Conservation (phyloP, 495 filamentous ascomycete genomes). For the Podospora didyma region DNA sequence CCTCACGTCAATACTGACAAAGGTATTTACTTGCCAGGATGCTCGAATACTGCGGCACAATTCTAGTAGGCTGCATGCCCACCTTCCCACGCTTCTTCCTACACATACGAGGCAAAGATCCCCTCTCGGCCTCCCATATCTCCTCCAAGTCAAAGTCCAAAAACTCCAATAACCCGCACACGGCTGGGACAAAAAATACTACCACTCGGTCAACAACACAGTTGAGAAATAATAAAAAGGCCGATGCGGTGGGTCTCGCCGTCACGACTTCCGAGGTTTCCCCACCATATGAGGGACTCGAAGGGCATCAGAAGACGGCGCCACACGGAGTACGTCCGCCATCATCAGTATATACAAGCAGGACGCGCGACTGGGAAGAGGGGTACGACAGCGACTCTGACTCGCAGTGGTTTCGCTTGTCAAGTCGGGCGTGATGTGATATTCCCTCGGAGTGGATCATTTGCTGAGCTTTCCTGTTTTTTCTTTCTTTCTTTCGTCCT, state of each 20-base stretch:
- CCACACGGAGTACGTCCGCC: no score
- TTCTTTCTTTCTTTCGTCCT: neutral
- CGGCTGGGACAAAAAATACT: neutral
- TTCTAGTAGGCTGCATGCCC: constrained; percentile 30
- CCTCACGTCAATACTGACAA: neutral
- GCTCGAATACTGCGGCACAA: constrained; percentile 30
- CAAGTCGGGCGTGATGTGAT: neutral
- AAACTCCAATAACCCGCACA: neutral
- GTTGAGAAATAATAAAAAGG: neutral
- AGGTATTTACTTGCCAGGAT: constrained; percentile 16
- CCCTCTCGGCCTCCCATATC: neutral
- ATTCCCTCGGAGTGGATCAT: no score
- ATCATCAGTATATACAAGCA: no score
- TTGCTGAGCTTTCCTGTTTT: no score
- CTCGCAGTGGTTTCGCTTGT: neutral
- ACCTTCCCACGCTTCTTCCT: constrained; percentile 27
- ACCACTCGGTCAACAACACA: neutral
- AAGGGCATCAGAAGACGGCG: neutral
- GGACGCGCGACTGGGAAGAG: neutral
- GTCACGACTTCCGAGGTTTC: constrained; percentile 8
- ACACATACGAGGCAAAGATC: constrained; percentile 10
- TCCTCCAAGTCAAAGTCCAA: neutral
- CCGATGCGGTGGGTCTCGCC: constrained; percentile 6
- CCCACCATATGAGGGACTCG: neutral
- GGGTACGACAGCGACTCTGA: no score